A percentile compares a stretch with the other conserved stretches of the same genome.
Conservation (phyloP, 2,329 filamentous ascomycete genomes). For the Neofusicoccum cordaticola region DNA sequence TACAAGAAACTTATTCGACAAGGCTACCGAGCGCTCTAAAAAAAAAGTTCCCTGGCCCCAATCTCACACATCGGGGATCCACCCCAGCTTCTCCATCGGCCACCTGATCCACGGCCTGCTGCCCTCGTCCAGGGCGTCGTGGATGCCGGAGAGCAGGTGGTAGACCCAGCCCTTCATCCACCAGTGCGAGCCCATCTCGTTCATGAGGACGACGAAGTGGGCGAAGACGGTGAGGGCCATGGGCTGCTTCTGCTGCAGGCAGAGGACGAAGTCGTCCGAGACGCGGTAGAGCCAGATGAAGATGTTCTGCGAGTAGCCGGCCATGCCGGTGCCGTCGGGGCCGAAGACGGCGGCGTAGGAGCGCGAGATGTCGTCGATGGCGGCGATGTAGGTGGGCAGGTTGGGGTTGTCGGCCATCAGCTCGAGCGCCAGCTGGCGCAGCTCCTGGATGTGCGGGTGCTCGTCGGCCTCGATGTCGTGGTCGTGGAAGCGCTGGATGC, state of each 20-base stretch:
- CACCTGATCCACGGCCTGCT: constrained; percentile 4
- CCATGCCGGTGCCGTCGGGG: background rate
- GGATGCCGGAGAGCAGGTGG: background rate
- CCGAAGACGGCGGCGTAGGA: background rate
- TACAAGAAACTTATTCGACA: too few species aligned
- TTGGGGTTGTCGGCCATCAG: background rate
- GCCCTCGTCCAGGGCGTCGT: constrained; percentile 2
- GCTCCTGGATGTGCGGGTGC: background rate
- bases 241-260: constrained; percentile 1
- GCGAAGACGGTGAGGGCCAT: constrained; percentile 8
- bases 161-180: constrained; percentile 12
- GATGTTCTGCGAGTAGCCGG: background rate
- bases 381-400: background rate
- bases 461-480: background rate
- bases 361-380: background rate
- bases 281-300: constrained; percentile 11
- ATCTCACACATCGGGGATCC: background rate
- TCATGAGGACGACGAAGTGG: constrained; percentile 6
- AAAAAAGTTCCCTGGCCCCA: too few species aligned
- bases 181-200: background rate
- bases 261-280: constrained; percentile 7
- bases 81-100: constrained; percentile 13
- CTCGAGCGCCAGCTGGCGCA: background rate
- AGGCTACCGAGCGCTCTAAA: too few species aligned
- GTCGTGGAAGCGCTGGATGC: background rate